These are phyloP conservation scores for Ophiorrhiza pumila DNA, from an alignment of 257 asterid genomes.

Conservation along the genomic window DNA sequence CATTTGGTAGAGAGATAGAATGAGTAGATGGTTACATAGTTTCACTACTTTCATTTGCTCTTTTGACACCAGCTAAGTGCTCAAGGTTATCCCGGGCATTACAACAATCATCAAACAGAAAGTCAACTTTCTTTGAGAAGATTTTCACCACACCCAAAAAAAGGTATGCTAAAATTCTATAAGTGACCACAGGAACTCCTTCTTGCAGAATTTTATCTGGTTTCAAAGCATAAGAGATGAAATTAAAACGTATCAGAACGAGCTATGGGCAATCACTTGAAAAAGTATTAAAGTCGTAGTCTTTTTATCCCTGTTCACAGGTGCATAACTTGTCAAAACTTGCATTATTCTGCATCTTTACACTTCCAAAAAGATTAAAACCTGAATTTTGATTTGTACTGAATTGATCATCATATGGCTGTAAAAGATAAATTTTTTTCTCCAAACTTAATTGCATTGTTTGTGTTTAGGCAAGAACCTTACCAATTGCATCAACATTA, in stretches of 20 bases:
- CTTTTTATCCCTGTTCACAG: not conserved
- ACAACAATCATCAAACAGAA: slow-evolving; percentile 58
- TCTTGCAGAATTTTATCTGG: slow-evolving; percentile 74
- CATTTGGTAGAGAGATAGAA: slow-evolving; percentile 53
- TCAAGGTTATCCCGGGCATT: slow-evolving; percentile 38
- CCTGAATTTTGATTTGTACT: too few relatives aligned
- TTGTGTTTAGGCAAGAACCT: too few relatives aligned
- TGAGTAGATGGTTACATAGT: slow-evolving; percentile 19
- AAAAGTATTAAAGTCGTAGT: not conserved
- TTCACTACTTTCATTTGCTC: slow-evolving; percentile 16
- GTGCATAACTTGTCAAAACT: too few relatives aligned
- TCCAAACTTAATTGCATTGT: too few relatives aligned
- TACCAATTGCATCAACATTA: too few relatives aligned
- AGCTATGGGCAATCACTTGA: not conserved
- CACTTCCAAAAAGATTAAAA: too few relatives aligned
- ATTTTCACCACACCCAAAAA: slow-evolving; percentile 86
- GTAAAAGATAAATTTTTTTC: too few relatives aligned
- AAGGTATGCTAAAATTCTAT: slow-evolving; percentile 79
- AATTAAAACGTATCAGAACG: slow-evolving; percentile 19
- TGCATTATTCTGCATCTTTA: too few relatives aligned
- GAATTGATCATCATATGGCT: too few relatives aligned
- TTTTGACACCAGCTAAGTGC: slow-evolving; percentile 29
- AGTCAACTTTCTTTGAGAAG: slow-evolving; percentile 87
- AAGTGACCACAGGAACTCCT: slow-evolving; percentile 54
- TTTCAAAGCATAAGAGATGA: slow-evolving; percentile 12